phyloP scores from a whole-genome alignment of 2,329 filamentous ascomycete genomes.

The Ilyonectria destructans region DNA sequence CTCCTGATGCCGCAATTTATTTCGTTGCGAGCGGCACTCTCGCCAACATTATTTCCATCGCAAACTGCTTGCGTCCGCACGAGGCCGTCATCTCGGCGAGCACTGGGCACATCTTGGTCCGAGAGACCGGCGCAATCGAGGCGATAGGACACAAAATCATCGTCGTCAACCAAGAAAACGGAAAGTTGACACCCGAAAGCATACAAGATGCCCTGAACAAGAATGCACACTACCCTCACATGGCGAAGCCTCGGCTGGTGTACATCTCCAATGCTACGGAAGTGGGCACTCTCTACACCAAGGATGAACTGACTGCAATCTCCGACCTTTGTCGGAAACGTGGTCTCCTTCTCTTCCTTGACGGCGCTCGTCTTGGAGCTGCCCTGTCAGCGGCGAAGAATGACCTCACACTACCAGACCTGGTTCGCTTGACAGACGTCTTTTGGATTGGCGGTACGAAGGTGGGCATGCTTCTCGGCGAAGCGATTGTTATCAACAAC shows the following conservation, averaged over 20 bases:
- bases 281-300: conserved; percentile 18
- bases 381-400: background rate
- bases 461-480: conserved; percentile 65
- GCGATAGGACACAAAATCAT: background rate
- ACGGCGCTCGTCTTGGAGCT: background rate
- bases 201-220: background rate
- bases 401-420: background rate
- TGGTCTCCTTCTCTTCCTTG: background rate
- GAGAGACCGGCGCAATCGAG: no score
- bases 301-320: background rate
- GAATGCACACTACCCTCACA: background rate
- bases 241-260: background rate
- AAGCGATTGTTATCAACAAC: conserved; percentile 66
- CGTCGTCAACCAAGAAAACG: background rate
- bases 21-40: no score
- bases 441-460: conserved; percentile 70
- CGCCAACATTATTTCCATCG: no score
- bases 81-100: no score
- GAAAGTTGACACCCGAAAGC: background rate
- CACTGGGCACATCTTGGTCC: no score
- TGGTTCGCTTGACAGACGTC: background rate
- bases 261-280: background rate
- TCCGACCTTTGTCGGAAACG: conserved; percentile 38
- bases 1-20: no score
- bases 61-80: no score